Base-by-base conservation (phyloP, 2,329 filamentous ascomycete species). In the Seiridium unicorne region DNA sequence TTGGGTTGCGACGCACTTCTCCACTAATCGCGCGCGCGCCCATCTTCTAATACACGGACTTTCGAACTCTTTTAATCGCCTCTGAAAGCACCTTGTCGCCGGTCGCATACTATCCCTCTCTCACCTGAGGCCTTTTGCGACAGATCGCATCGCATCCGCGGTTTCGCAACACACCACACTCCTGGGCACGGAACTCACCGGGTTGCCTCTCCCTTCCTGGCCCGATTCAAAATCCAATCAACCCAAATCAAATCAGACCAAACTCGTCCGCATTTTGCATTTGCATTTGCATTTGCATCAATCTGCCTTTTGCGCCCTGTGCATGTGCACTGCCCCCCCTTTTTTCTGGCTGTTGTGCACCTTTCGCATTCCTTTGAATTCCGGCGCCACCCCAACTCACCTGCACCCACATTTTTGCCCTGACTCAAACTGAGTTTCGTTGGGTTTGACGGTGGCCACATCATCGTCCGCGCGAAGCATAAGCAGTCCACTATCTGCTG, bases 371-470 rank as follows among this genome's bases (percentile, higher is more conserved):
- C 64, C 66, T 64, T 58, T 60, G 56, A 47, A 42, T 61, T 58
- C 57, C 44, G 48, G 54, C 53, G 47, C 59, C 56, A 57, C 59
- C 49, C 56, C 59, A 61, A 35, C 57, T 56, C 64, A 13, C 35
- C 26, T 60, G 38, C 46, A 48, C 44, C 54, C 48, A 42, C 55
- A 48, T 44, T 26, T 26, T 44, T 60, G 63, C 55, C 68, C 69
- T 72, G 70, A 72, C 69, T 72, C 70, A 69, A 68, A 70, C 66
- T 68, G 64, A 66, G 69, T 72, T 70, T 71, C 67, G 69, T 69
- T 71, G 68, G 69, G 64, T 69, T 67, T 70, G 69, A 69, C 66
- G 61, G 69, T 67, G 66, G 70, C 70, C 70, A 72, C 70, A 72
- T 72, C 70, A 72, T 62, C 69, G 56, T 60, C 60, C n/a, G 11